phyloP scores from a whole-genome alignment of 176 grass and related monocot species.

The Coix lacrymajobi region DNA sequence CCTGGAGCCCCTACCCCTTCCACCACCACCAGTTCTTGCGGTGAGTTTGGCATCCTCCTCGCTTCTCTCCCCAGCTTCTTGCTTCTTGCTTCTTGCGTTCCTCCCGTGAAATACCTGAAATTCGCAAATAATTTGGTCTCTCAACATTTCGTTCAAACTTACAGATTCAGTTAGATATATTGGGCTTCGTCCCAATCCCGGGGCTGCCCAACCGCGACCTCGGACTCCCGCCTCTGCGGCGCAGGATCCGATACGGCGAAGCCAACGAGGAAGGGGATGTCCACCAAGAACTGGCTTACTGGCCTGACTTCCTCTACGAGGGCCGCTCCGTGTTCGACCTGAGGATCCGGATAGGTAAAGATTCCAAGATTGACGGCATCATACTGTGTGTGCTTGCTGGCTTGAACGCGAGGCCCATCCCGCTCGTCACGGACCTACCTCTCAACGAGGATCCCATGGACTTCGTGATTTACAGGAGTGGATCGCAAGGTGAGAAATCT shows the following conservation, averaged over 20 bases:
- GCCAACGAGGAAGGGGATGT: background rate
- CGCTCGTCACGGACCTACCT: constrained; percentile 12
- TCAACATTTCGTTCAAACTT: background rate
- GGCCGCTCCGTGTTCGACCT: background rate
- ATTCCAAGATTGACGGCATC: background rate
- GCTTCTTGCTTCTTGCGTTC: too few species aligned
- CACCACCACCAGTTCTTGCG: too few species aligned
- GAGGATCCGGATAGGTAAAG: background rate
- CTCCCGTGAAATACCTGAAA: too few species aligned
- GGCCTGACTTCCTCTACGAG: background rate
- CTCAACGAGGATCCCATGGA: background rate
- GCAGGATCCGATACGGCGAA: background rate
- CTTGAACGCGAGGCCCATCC: background rate
- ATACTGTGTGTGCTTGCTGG: background rate
- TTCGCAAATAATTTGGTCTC: background rate
- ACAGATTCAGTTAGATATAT: too few species aligned
- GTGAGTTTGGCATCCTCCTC: background rate
- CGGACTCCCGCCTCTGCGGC: too few species aligned
- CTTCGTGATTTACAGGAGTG: background rate
- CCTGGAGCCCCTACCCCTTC: background rate
- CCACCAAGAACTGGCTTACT: background rate
- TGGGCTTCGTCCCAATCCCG: background rate
- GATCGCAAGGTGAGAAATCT: background rate
- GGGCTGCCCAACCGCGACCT: too few species aligned
- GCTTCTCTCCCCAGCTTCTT: background rate